Conservation (phyloP, 2,329 filamentous ascomycete species). For the Aspergillus sp. region DNA sequence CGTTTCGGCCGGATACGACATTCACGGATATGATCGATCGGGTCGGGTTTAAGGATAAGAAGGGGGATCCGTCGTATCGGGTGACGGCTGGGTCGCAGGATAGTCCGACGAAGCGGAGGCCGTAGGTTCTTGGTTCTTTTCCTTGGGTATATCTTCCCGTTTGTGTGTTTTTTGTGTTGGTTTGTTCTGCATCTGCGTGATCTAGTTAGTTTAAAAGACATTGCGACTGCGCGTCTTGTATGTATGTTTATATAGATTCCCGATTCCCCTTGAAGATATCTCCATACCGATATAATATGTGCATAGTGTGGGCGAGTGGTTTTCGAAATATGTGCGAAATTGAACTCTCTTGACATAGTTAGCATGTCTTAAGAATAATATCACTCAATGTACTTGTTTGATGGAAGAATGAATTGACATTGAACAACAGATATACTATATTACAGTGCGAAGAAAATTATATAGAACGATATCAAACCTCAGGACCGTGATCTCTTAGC, state of each 20-base stretch:
- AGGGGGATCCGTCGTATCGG: slow-evolving; percentile 30
- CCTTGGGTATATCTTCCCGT: background rate
- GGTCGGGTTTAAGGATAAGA: slow-evolving; percentile 33
- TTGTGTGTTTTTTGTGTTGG: background rate
- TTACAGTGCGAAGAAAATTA: background rate
- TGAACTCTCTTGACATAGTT: background rate
- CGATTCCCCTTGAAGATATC: background rate
- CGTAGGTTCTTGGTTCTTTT: background rate
- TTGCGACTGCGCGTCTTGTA: background rate
- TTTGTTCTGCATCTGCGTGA: background rate
- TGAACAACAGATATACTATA: background rate
- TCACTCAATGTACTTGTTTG: background rate
- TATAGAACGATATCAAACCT: background rate
- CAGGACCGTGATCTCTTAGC: slow-evolving; percentile 17
- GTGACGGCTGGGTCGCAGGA: slow-evolving; percentile 22
- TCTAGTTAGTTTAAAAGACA: background rate
- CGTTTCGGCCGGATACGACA: slow-evolving; percentile 32
- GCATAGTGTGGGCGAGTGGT: background rate
- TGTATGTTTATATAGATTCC: slow-evolving; percentile 5
- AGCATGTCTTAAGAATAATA: background rate
- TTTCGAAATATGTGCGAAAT: background rate
- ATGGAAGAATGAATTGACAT: background rate
- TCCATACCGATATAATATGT: background rate
- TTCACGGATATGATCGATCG: slow-evolving; percentile 40
- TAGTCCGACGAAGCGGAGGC: slow-evolving; percentile 1